Conservation (phyloP, 768 basidiomycete genomes). For the Lentinula detonsa region DNA sequence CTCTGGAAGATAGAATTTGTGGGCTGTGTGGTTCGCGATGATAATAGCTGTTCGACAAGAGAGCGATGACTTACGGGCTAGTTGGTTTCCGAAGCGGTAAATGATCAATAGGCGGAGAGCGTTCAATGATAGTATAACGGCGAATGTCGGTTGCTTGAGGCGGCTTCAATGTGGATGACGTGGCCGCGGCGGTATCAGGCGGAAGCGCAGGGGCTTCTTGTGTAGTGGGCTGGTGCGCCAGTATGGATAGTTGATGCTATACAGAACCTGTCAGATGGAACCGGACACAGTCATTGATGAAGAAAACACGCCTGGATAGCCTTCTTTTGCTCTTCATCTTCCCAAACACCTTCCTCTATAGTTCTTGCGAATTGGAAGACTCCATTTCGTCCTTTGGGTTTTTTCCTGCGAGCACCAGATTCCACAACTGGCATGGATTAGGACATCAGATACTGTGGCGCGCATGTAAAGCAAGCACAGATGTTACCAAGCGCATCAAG, state of each 20-base stretch:
- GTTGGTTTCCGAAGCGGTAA: slow-evolving; percentile 16
- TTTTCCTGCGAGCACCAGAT: slow-evolving; percentile 54
- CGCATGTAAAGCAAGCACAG: slow-evolving; percentile 5
- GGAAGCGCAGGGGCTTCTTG: slow-evolving; percentile 8
- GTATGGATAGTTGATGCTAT: slow-evolving; percentile 53
- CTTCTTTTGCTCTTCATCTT: slow-evolving; percentile 49
- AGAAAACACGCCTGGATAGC: slow-evolving; percentile 51
- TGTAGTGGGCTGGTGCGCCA: slow-evolving; percentile 32
- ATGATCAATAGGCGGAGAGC: neutral
- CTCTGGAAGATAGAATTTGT: slow-evolving; percentile 48
- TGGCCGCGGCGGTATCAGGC: neutral
- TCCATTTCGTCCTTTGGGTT: slow-evolving; percentile 46
- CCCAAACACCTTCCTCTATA: slow-evolving; percentile 65
- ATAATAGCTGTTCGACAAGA: neutral
- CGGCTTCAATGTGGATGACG: neutral
- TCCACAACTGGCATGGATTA: slow-evolving; percentile 46
- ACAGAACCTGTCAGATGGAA: neutral
- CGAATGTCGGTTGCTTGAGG: neutral
- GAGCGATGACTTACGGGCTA: slow-evolving; percentile 31
- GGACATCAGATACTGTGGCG: neutral
- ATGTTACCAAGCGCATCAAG: slow-evolving; percentile 67
- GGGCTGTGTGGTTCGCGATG: slow-evolving; percentile 33
- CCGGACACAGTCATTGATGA: slow-evolving; percentile 34
- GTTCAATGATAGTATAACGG: neutral
- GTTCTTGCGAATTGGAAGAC: slow-evolving; percentile 82